phyloP scores from a whole-genome alignment of 352 stramenopile species.

The Aphanomyces astaci region DNA sequence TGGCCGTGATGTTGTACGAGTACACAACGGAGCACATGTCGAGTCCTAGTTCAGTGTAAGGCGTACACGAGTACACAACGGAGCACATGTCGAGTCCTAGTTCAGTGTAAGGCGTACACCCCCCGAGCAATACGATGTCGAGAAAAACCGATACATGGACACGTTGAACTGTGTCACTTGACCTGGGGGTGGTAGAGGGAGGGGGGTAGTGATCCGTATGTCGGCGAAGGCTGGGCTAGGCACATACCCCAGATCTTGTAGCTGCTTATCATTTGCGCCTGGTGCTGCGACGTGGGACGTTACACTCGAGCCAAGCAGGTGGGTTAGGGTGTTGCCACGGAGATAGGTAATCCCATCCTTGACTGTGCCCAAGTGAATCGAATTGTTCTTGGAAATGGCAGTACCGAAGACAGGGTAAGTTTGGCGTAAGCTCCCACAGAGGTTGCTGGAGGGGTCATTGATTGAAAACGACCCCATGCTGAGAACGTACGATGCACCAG shows the following conservation, averaged over 20 bases:
- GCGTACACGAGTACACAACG: constrained; percentile 1
- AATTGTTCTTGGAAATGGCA: background rate
- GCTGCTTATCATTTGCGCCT: background rate
- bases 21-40: background rate
- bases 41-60: constrained; percentile 5
- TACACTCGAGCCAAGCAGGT: background rate
- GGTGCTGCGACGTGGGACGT: background rate
- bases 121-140: constrained; percentile 6
- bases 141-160: constrained; percentile 7
- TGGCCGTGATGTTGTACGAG: constrained; percentile 6
- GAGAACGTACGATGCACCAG: background rate
- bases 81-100: constrained; percentile 1
- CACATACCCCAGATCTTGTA: constrained; percentile 1
- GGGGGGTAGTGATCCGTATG: constrained; percentile 8
- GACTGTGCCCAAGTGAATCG: background rate
- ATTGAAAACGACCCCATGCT: background rate
- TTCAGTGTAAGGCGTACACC: constrained; percentile 1
- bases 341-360: background rate
- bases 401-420: background rate
- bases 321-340: constrained; percentile 5
- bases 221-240: background rate
- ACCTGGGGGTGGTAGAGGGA: background rate
- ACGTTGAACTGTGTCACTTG: background rate
- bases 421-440: background rate
- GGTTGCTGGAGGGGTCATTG: background rate